Percentiles rank a stretch among this genome's conserved stretches.
phyloP scores from a whole-genome alignment of 2,329 filamentous ascomycete species.

The Trichoderma atroviride region DNA sequence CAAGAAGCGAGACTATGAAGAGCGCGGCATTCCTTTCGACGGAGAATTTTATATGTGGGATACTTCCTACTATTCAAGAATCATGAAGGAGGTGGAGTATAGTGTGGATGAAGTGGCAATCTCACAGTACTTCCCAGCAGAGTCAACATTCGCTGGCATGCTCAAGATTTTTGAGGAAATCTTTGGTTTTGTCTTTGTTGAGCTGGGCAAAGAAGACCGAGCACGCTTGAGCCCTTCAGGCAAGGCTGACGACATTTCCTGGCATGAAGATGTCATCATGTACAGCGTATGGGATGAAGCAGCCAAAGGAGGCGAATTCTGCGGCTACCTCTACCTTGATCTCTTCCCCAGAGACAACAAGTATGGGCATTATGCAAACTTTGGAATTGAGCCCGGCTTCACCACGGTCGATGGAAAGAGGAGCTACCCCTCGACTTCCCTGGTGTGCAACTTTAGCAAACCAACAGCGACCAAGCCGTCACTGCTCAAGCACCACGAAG shows the following conservation, averaged over 20 bases:
- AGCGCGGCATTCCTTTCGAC: constrained; percentile 61
- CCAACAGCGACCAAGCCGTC: constrained; percentile 75
- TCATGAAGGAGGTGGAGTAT: constrained; percentile 80
- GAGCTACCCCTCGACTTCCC: constrained; percentile 74
- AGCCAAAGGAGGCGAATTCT: constrained; percentile 69
- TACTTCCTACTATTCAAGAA: constrained; percentile 74
- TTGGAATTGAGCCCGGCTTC: constrained; percentile 76
- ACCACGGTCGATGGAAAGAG: constrained; percentile 67
- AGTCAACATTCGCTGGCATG: constrained; percentile 75
- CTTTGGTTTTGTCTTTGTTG: constrained; percentile 77
- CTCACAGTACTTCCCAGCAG: constrained; percentile 81
- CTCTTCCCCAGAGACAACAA: constrained; percentile 79
- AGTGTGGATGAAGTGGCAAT: constrained; percentile 79
- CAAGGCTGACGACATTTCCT: constrained; percentile 71
- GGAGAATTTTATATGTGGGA: constrained; percentile 83
- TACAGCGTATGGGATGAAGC: constrained; percentile 83
- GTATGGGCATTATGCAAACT: constrained; percentile 84
- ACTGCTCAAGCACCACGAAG: constrained; percentile 80
- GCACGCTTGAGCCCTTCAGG: constrained; percentile 66
- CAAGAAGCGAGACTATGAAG: constrained; percentile 70
- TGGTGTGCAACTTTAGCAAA: constrained; percentile 87
- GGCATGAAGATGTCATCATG: constrained; percentile 82
- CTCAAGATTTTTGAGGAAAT: constrained; percentile 81
- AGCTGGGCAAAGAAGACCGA: constrained; percentile 68
- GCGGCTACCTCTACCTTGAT: constrained; percentile 82